phyloP scores from a whole-genome alignment of 2,329 filamentous ascomycete genomes.

The Trichophyton equinum region DNA sequence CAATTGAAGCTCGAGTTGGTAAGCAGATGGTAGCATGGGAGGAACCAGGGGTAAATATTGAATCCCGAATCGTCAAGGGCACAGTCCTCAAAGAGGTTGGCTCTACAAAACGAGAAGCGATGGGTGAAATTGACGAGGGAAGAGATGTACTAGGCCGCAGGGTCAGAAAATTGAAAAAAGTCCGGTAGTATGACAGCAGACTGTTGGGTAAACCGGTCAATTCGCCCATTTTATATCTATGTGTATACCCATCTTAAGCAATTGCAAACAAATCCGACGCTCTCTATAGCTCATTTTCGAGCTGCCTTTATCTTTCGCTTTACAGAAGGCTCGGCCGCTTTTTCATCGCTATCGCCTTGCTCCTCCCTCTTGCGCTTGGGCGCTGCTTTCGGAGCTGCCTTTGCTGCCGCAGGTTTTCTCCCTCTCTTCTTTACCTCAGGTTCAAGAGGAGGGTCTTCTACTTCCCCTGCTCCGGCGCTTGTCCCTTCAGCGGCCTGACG shows the following conservation, averaged over 20 bases:
- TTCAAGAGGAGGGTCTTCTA: background rate
- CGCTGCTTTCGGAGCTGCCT: background rate
- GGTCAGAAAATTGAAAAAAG: conserved; percentile 37
- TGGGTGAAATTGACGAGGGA: conserved; percentile 83
- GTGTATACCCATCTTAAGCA: background rate
- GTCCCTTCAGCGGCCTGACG: background rate
- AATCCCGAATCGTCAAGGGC: conserved; percentile 73
- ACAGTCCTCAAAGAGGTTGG: conserved; percentile 69
- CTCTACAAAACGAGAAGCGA: conserved; percentile 88
- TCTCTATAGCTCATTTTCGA: background rate
- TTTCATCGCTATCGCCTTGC: background rate
- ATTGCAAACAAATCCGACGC: background rate
- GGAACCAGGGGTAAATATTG: conserved; percentile 89
- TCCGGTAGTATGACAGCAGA: conserved; percentile 18
- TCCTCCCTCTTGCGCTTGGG: background rate
- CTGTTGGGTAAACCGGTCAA: background rate
- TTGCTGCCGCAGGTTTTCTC: background rate
- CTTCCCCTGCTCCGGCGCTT: background rate
- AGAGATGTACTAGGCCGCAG: conserved; percentile 83
- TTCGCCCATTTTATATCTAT: background rate
- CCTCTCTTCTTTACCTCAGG: background rate
- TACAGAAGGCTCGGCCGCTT: background rate
- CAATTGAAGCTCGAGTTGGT: conserved; percentile 72
- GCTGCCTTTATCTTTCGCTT: background rate
- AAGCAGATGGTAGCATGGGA: conserved; percentile 69